Evolutionary conservation across 2,329 filamentous ascomycete genomes (phyloP).

Genomic region (Exophiala sp.): DNA sequence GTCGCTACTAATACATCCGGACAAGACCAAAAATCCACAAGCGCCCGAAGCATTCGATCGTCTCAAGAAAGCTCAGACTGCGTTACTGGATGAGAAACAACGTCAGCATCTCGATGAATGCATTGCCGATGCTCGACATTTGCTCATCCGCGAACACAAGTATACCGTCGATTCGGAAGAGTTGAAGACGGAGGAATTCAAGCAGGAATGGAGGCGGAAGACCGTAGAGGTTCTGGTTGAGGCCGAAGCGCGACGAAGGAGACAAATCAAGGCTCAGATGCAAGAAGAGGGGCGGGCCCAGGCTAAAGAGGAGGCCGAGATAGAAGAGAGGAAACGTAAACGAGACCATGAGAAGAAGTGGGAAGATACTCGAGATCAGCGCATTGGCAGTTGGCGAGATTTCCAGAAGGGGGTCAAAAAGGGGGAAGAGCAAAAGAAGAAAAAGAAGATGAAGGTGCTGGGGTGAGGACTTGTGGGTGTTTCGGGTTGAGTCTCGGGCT

Average conservation of each 20-base stretch:
- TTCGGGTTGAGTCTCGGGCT: too few species aligned
- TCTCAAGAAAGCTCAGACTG: constrained; percentile 86
- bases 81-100: constrained; percentile 90
- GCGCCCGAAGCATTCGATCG: constrained; percentile 96
- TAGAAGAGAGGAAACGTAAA: constrained; percentile 74
- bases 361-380: constrained; percentile 84
- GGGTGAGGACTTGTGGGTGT: too few species aligned
- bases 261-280: constrained; percentile 89
- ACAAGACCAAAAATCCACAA: constrained; percentile 86
- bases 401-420: constrained; percentile 69
- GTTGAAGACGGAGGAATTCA: constrained; percentile 71
- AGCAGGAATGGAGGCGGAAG: constrained; percentile 82
- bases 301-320: constrained; percentile 76
- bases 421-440: constrained; percentile 62
- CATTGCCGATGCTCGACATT: constrained; percentile 90
- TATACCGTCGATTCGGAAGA: constrained; percentile 87
- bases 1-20: constrained; percentile 97
- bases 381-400: constrained; percentile 89
- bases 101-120: constrained; percentile 83
- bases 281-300: constrained; percentile 92
- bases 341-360: constrained; percentile 90
- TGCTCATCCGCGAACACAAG: constrained; percentile 89
- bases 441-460: constrained; percentile 47
- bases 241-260: constrained; percentile 74
- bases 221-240: constrained; percentile 84